Conservation (phyloP, 495 filamentous ascomycete species). For the Hypomontagnella monticulosa region DNA sequence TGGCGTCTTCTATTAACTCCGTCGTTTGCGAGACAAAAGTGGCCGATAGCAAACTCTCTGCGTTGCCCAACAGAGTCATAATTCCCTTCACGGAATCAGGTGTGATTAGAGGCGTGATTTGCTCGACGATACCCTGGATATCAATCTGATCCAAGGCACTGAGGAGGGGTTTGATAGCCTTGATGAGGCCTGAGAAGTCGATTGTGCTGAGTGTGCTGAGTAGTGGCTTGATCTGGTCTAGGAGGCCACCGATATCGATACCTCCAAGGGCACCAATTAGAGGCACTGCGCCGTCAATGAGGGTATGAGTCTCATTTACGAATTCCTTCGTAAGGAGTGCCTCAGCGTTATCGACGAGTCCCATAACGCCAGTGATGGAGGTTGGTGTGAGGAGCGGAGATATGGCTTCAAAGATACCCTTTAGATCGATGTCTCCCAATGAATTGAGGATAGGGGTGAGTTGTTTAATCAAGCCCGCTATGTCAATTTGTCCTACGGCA, state of each 20-base stretch:
- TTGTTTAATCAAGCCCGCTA: constrained; percentile 49
- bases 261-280: constrained; percentile 46
- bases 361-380: constrained; percentile 54
- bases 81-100: constrained; percentile 53
- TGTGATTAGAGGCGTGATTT: constrained; percentile 54
- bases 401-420: constrained; percentile 51
- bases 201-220: constrained; percentile 44
- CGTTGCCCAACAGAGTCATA: constrained; percentile 53
- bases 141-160: constrained; percentile 48
- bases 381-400: constrained; percentile 54
- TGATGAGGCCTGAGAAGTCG: constrained; percentile 46
- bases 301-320: constrained; percentile 57
- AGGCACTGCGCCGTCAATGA: constrained; percentile 48
- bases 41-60: constrained; percentile 50
- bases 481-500: constrained; percentile 43
- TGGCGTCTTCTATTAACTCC: constrained; percentile 60
- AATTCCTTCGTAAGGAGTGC: constrained; percentile 54
- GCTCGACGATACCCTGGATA: constrained; percentile 48
- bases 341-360: constrained; percentile 57
- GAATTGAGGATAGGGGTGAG: constrained; percentile 52
- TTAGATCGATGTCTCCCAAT: constrained; percentile 55
- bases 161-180: constrained; percentile 52
- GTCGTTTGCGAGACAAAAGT: constrained; percentile 58
- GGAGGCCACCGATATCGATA: constrained; percentile 47
- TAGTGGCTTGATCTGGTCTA: constrained; percentile 48